Evolutionary conservation across 352 stramenopile species (phyloP).

Genomic region (Pythium coloratum): DNA sequence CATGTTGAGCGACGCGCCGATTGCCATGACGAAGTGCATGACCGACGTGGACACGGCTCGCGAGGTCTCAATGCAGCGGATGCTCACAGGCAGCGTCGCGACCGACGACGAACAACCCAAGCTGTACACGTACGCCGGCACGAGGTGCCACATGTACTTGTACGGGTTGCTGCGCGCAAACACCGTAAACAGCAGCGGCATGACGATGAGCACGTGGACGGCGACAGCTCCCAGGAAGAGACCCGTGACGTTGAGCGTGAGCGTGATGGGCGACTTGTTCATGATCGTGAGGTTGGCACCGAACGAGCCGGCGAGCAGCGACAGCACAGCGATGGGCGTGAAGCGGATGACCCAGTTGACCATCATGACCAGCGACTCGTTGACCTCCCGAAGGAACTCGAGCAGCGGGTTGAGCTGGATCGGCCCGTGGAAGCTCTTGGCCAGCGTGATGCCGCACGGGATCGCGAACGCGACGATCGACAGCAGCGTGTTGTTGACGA

Average conservation of each 20-base stretch:
- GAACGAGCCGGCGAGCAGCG: conserved; percentile 66
- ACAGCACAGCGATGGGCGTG: conserved; percentile 71
- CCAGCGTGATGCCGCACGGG: conserved; percentile 58
- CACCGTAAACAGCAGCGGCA: conserved; percentile 58
- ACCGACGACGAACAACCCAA: conserved; percentile 79
- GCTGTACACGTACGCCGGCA: conserved; percentile 69
- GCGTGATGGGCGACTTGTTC: conserved; percentile 40
- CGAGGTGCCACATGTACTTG: conserved; percentile 64
- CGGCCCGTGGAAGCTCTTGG: conserved; percentile 69
- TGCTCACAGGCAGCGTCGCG: conserved; percentile 59
- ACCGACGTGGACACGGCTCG: conserved; percentile 53
- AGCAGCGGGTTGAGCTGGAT: conserved; percentile 74
- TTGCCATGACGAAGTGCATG: conserved; percentile 74
- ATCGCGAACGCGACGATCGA: conserved; percentile 75
- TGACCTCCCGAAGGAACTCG: conserved; percentile 77
- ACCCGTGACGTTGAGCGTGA: conserved; percentile 47
- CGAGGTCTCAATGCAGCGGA: conserved; percentile 63
- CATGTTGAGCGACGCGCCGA: conserved; percentile 70
- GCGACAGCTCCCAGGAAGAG: conserved; percentile 43
- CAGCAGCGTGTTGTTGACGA: conserved; percentile 64
- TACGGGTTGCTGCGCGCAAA: conserved; percentile 71
- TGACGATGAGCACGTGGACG: conserved; percentile 64
- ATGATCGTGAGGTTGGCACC: conserved; percentile 42
- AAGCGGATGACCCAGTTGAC: conserved; percentile 70
- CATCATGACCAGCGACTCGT: conserved; percentile 80